Percentiles rank a stretch among this genome's conserved stretches.
Conservation (phyloP, 2,329 filamentous ascomycete genomes). For the Alternaria incomplexa region DNA sequence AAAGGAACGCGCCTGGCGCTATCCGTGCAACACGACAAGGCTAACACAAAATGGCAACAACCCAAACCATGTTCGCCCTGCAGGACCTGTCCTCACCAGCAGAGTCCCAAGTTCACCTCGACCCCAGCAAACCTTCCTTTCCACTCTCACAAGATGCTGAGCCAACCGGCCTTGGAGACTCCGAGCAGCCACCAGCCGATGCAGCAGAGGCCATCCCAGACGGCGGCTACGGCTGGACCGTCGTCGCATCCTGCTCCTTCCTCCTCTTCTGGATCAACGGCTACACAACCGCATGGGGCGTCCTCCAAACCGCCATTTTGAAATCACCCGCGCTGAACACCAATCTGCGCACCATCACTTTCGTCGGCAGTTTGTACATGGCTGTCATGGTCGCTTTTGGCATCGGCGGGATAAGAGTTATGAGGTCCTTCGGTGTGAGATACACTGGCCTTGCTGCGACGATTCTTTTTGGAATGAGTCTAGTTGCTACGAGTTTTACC, state of each 20-base stretch:
- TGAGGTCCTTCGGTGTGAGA: conserved; percentile 58
- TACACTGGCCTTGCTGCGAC: conserved; percentile 58
- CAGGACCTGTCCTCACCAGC: background rate
- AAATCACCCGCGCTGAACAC: conserved; percentile 46
- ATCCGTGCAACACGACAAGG: too few relatives aligned
- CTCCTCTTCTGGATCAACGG: conserved; percentile 61
- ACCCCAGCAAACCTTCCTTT: background rate
- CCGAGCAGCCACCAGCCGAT: background rate
- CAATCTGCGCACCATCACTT: conserved; percentile 56
- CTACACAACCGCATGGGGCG: conserved; percentile 64
- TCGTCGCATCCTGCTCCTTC: conserved; percentile 59
- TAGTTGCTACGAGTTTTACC: conserved; percentile 56
- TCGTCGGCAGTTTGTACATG: conserved; percentile 62
- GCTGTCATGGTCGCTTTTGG: conserved; percentile 61
- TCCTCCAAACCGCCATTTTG: conserved; percentile 64
- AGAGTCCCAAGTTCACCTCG: background rate
- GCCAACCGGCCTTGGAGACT: background rate
- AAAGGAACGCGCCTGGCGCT: background rate
- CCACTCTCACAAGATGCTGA: background rate
- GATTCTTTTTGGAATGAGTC: conserved; percentile 56
- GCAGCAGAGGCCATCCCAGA: conserved; percentile 50
- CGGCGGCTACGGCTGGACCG: conserved; percentile 63
- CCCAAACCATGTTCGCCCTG: background rate
- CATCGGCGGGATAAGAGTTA: conserved; percentile 59
- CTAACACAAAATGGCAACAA: background rate